Evolutionary conservation across 176 grass and related monocot genomes (phyloP).

Genomic region (Typha latifolia): DNA sequence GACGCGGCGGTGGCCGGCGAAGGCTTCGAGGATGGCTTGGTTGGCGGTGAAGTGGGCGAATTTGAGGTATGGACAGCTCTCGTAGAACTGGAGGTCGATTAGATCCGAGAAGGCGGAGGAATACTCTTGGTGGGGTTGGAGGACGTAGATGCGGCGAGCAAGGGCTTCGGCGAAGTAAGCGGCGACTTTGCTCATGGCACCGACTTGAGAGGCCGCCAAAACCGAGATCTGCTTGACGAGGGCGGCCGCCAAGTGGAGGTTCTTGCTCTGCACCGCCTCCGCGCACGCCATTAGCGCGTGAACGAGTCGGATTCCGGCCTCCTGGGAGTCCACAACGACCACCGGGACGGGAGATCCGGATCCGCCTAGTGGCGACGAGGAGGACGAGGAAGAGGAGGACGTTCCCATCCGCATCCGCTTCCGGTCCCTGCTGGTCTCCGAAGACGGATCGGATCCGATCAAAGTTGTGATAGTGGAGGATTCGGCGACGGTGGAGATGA

Average conservation of each 20-base stretch:
- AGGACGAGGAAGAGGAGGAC: slow-evolving; percentile 54
- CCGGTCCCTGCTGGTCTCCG: slow-evolving; percentile 64
- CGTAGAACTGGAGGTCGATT: slow-evolving; percentile 88
- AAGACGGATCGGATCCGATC: slow-evolving; percentile 7
- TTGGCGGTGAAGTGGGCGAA: slow-evolving; percentile 99
- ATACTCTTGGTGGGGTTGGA: slow-evolving; percentile 30
- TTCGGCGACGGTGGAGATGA: slow-evolving; percentile 27
- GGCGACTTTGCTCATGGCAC: slow-evolving; percentile 89
- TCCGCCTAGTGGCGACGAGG: slow-evolving; percentile 43
- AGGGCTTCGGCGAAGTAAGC: slow-evolving; percentile 88
- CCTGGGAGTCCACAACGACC: slow-evolving; percentile 70
- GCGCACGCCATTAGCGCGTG: slow-evolving; percentile 76
- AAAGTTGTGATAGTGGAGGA: slow-evolving; percentile 32
- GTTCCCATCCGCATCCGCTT: slow-evolving; percentile 71
- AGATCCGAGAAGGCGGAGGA: slow-evolving; percentile 60
- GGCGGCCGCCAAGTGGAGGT: slow-evolving; percentile 51
- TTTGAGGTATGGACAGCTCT: slow-evolving; percentile 94
- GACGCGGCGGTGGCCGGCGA: slow-evolving; percentile 15
- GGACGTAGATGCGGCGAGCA: slow-evolving; percentile 62
- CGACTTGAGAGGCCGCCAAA: slow-evolving; percentile 67
- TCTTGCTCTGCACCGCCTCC: slow-evolving; percentile 82
- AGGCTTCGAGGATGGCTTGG: slow-evolving; percentile 88
- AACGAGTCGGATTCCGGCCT: slow-evolving; percentile 76
- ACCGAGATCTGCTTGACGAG: slow-evolving; percentile 81
- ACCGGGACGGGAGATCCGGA: slow-evolving; percentile 41